Base-by-base conservation (phyloP, 2,329 filamentous ascomycete species). In the Parastagonospora nodorum region DNA sequence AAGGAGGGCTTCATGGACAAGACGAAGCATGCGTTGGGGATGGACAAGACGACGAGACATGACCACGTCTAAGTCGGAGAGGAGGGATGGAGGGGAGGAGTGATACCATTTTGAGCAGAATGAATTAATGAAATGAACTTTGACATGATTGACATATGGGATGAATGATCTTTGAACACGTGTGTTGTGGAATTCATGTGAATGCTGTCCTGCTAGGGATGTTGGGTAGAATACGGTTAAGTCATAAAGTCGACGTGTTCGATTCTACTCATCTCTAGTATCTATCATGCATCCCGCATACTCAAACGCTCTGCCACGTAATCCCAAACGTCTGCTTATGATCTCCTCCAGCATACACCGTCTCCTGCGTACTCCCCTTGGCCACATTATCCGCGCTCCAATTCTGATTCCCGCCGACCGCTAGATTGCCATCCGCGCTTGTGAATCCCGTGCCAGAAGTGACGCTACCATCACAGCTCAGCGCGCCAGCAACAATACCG, bases 401-500 rank as follows among this genome's bases (percentile, higher is more conserved):
- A 0, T 62, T 67, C 8, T 63, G 63, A 31, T 66, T 74, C 5
- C 74, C 75, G 4, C 70, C 70, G 15, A 68, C 75, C 0, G 72
- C 69, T 35, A 82, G 45, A 8, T 66, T 66, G 2, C 66, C 69
- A 4, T 71, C 65, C 4, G 64, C 58, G 37, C 58, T 67, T 2
- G 69, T 74, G 54, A 82, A 82, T 0, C 74, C 68, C 0, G 77
- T 77, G 3, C 71, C 69, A 4, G 66, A 64, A 8, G 67, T 73
- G 5, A 81, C 76, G n/a, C 75, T 70, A 2, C 76, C 75, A 4
- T 76, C 82, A 65, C 86, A 89, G 11, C 74, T 79, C 36, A 88
- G 77, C 5, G 73, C 74, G n/a, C 78, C 80, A 2, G 75, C 71
- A 4, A 79, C 74, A 39, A 88, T 76, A 1, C 79, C 81, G 58